Evolutionary conservation across 2,329 filamentous ascomycete genomes (phyloP).

Genomic region (Ophiocordyceps sinensis): DNA sequence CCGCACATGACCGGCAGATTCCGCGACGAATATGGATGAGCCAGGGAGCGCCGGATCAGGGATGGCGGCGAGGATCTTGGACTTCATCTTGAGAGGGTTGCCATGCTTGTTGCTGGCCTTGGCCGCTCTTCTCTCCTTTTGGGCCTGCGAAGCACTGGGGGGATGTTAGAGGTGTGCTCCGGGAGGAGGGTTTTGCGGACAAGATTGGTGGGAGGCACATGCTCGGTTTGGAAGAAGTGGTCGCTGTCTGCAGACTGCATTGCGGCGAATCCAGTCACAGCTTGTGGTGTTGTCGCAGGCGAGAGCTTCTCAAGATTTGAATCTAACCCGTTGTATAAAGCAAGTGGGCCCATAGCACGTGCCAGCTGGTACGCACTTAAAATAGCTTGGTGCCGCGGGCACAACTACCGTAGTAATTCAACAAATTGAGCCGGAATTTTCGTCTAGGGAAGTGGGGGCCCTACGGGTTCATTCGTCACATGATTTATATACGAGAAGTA

Average conservation of each 20-base stretch:
- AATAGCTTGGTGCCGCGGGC: no score
- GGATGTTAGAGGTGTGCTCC: neutral
- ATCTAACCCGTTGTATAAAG: no score
- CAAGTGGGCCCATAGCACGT: no score
- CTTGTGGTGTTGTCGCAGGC: no score
- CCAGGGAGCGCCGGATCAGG: constrained; percentile 47
- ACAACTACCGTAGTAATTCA: no score
- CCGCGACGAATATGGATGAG: constrained; percentile 60
- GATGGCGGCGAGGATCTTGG: constrained; percentile 69
- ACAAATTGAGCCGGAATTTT: no score
- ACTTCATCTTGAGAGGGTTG: constrained; percentile 63
- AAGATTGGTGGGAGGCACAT: constrained; percentile 21
- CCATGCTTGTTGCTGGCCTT: constrained; percentile 68
- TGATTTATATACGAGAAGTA: no score
- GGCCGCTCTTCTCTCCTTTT: constrained; percentile 46
- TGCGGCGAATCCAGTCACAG: constrained; percentile 20
- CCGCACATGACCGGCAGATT: constrained; percentile 71
- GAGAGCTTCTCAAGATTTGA: no score
- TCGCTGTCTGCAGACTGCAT: constrained; percentile 59
- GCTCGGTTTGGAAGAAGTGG: constrained; percentile 92
- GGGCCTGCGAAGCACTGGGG: constrained; percentile 32
- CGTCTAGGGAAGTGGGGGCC: no score
- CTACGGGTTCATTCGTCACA: no score
- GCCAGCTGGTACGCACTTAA: no score
- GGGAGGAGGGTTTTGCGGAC: no score